Percentiles rank a stretch among this genome's conserved stretches.
Conservation (phyloP, 2,329 filamentous ascomycete genomes). For the Aureobasidium sp. region DNA sequence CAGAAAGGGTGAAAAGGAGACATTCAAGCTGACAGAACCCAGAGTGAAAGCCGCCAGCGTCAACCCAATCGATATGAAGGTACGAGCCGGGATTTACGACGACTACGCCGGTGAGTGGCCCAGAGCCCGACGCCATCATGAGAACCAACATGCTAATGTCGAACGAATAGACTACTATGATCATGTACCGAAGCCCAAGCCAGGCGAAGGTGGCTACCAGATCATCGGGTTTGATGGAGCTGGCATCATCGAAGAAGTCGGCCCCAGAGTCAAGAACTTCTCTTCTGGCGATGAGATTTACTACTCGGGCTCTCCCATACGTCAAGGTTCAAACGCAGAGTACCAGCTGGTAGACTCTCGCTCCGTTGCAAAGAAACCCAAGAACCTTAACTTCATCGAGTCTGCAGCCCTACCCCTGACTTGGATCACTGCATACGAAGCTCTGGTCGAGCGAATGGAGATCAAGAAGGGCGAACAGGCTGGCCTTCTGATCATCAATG, state of each 20-base stretch:
- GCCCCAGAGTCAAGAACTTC: slow-evolving; percentile 31
- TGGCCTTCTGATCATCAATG: slow-evolving; percentile 41
- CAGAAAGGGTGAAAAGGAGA: not conserved
- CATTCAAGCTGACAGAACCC: not conserved
- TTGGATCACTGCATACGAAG: slow-evolving; percentile 39
- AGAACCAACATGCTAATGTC: not conserved
- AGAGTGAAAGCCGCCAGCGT: slow-evolving; percentile 34
- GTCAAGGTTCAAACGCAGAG: slow-evolving; percentile 39
- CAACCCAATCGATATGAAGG: slow-evolving; percentile 37
- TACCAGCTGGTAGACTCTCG: slow-evolving; percentile 37
- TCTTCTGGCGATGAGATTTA: slow-evolving; percentile 39
- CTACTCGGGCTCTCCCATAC: slow-evolving; percentile 35
- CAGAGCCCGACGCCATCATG: not conserved
- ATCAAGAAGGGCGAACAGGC: slow-evolving; percentile 32
- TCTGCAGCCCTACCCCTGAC: slow-evolving; percentile 41
- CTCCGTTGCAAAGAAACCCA: slow-evolving; percentile 35
- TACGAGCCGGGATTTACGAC: slow-evolving; percentile 29
- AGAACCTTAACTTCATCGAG: slow-evolving; percentile 33
- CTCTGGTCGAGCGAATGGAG: slow-evolving; percentile 39
- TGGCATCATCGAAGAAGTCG: slow-evolving; percentile 31
- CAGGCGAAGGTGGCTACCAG: slow-evolving; percentile 23
- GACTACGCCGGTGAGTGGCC: slow-evolving; percentile 23
- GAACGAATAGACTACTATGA: slow-evolving; percentile 32
- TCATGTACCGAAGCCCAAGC: slow-evolving; percentile 21
- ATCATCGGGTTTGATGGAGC: slow-evolving; percentile 41